Evolutionary conservation across 1,284 basidiomycete species (phyloP), one percentile per base, ranked within the genome.

Genomic region (Ganoderma meredithae): DNA sequence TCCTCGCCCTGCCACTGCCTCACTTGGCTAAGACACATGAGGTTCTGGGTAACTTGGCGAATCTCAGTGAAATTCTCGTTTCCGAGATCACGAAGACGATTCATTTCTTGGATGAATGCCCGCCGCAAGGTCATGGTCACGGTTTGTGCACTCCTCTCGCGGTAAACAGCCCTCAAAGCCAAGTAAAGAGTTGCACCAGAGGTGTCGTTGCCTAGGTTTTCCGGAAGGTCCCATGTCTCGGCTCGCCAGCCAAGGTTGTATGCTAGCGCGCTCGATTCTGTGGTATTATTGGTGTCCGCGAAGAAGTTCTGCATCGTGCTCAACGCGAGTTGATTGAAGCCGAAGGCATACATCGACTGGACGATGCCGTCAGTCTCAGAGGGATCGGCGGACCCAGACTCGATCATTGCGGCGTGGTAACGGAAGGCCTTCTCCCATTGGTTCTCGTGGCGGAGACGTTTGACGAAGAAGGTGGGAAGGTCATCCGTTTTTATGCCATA

Each of bases 401-500:
- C 95, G 60, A 93, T 83, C 13, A 87, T 86, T 6, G 97, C 95
- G 13, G 95, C 95, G 73, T 98, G 94, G 74, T 96, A 94, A 49
- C 88, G 89, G 74, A 99, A 95, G 0, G 96, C 95, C 74, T 93
- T 93, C 47, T 93, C 90, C 92, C 96, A 98, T 75, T 96, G 91
- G 13, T 90, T 87, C 78, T 99, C 98, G 74, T 99, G 97, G 73
- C 95, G 93, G 68, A 97, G 91, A 3, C 95, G 89, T 70, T 90
- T 92, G 55, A 96, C 84, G 43, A 99, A 85, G 67, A 96, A 92
- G 53, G 89, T 86, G 36, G 88, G 86, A 15, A 95, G 85, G 75
- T 99, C 89, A 27, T 83, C 79, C n/a, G 90, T 87, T 70, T 90
- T 86, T 70, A 99, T 95, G 1, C 95, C 96, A 79, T 99, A 99